Conservation (phyloP, 495 filamentous ascomycete genomes). For the Neurospora sp. region DNA sequence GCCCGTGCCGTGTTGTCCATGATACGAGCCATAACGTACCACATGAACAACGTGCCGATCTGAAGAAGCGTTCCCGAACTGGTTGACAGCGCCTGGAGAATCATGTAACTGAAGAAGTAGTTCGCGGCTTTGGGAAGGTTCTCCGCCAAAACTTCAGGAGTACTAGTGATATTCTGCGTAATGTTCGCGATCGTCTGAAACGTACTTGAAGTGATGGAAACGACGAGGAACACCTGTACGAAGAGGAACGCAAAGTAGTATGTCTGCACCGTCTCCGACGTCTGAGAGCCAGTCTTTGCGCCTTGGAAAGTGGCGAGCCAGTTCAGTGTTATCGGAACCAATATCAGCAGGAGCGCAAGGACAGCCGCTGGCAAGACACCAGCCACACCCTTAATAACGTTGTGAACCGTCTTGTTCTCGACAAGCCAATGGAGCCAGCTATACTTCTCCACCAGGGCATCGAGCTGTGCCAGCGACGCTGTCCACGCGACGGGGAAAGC, state of each 20-base stretch:
- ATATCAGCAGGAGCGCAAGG: constrained; percentile 65
- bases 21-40: constrained; percentile 69
- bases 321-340: constrained; percentile 68
- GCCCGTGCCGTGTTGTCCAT: constrained; percentile 79
- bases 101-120: constrained; percentile 98
- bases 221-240: constrained; percentile 88
- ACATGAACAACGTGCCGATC: constrained; percentile 61
- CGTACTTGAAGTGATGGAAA: constrained; percentile 77
- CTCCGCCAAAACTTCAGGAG: constrained; percentile 62
- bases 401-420: constrained; percentile 41
- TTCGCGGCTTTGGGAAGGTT: constrained; percentile 86
- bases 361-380: constrained; percentile 78
- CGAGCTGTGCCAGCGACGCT: constrained; percentile 66
- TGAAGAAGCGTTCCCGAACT: constrained; percentile 90
- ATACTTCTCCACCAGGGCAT: constrained; percentile 52
- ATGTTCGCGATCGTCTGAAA: constrained; percentile 55
- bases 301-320: constrained; percentile 67
- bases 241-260: constrained; percentile 96
- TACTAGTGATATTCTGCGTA: constrained; percentile 42
- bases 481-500: constrained; percentile 87
- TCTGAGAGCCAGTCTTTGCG: constrained; percentile 68
- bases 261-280: constrained; percentile 73
- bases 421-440: constrained; percentile 63
- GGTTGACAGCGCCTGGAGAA: constrained; percentile 82
- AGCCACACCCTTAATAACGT: constrained; percentile 62